phyloP scores from a whole-genome alignment of 2,329 filamentous ascomycete genomes.

The Calonectria multiphialidica region DNA sequence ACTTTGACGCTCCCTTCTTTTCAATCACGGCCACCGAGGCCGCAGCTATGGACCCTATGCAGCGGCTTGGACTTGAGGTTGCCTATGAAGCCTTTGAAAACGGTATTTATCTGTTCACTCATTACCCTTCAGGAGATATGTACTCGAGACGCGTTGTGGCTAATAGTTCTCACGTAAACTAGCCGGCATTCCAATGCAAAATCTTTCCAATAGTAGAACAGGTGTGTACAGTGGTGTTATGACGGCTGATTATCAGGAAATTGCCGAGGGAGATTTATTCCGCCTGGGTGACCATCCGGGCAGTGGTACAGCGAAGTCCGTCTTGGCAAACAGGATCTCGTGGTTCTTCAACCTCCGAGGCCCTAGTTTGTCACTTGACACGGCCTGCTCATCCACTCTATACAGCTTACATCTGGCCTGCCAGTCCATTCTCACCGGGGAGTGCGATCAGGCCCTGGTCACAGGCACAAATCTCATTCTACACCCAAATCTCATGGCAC shows the following conservation, averaged over 20 bases:
- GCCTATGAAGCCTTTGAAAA: conserved; percentile 2
- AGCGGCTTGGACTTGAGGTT: conserved; percentile 1
- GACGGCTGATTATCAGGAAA: background rate
- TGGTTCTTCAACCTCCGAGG: conserved; percentile 5
- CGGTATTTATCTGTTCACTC: background rate
- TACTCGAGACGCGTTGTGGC: background rate
- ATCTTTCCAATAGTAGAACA: background rate
- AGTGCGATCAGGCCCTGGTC: background rate
- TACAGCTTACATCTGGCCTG: conserved; percentile 1
- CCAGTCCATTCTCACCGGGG: background rate
- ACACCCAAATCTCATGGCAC: background rate
- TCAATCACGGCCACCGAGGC: conserved; percentile 5
- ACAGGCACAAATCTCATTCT: conserved; percentile 4
- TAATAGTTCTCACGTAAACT: background rate
- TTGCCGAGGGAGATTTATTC: background rate
- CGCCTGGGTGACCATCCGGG: background rate
- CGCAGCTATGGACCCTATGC: conserved; percentile 5
- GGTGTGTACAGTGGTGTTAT: background rate
- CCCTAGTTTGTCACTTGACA: background rate
- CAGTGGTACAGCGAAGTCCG: background rate
- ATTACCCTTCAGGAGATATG: background rate
- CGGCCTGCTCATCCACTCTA: background rate
- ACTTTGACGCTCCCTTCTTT: conserved; percentile 5
- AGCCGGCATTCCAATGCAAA: conserved; percentile 3
- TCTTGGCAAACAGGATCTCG: background rate